A percentile compares a stretch with the other conserved stretches of the same genome.
phyloP scores from a whole-genome alignment of 2,329 filamentous ascomycete species.

The Xylaria multiplex region DNA sequence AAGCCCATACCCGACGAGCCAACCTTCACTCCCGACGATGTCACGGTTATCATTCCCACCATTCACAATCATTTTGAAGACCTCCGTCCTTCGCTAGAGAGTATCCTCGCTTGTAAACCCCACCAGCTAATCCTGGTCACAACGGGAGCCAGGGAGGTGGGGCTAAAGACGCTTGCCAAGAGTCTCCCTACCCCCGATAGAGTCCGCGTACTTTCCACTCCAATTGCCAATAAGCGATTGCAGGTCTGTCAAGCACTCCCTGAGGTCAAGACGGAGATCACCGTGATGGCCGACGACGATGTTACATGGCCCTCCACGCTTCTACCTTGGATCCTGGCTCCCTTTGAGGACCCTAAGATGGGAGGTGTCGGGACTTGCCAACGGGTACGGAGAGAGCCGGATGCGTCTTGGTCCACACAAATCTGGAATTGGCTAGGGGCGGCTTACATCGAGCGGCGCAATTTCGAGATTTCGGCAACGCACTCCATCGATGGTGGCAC shows the following conservation, averaged over 20 bases:
- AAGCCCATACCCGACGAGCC: constrained; percentile 84
- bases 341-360: constrained; percentile 84
- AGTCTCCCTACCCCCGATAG: constrained; percentile 65
- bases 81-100: constrained; percentile 81
- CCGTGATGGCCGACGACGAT: constrained; percentile 94
- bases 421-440: constrained; percentile 91
- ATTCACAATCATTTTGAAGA: constrained; percentile 89
- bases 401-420: constrained; percentile 66
- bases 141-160: constrained; percentile 79
- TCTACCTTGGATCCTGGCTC: constrained; percentile 90
- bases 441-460: constrained; percentile 90
- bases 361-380: constrained; percentile 95
- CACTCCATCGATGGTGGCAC: constrained; percentile 94
- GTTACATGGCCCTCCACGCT: constrained; percentile 90
- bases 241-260: constrained; percentile 94
- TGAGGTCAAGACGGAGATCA: constrained; percentile 83
- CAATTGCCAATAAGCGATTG: constrained; percentile 92
- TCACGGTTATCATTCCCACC: constrained; percentile 93
- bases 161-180: constrained; percentile 72
- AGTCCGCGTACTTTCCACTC: constrained; percentile 78
- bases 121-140: constrained; percentile 85
- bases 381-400: constrained; percentile 76
- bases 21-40: constrained; percentile 81
- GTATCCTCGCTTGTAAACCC: constrained; percentile 76
- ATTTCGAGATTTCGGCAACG: constrained; percentile 96